A percentile compares a stretch with the other conserved stretches of the same genome.
Evolutionary conservation across 2,329 filamentous ascomycete species (phyloP).

Genomic region (Fusarium nelsonii): DNA sequence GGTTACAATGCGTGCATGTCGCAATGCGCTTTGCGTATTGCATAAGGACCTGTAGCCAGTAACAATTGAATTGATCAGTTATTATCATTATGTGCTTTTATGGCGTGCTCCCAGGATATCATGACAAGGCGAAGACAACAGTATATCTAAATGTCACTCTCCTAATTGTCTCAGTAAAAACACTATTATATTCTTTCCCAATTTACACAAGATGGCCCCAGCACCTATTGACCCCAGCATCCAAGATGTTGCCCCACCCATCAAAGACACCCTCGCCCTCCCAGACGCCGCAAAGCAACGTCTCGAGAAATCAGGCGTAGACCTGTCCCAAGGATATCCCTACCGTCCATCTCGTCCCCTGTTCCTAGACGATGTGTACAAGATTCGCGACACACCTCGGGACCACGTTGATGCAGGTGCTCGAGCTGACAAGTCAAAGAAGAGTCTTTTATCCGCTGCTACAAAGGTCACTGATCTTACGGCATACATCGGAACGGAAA

Average conservation of each 20-base stretch:
- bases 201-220: slow-evolving; percentile 58
- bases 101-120: slow-evolving; percentile 25
- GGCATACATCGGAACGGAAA: slow-evolving; percentile 72
- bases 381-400: slow-evolving; percentile 68
- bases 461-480: slow-evolving; percentile 73
- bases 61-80: background rate
- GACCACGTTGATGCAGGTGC: slow-evolving; percentile 72
- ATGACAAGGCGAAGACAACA: background rate
- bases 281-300: slow-evolving; percentile 68
- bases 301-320: slow-evolving; percentile 75
- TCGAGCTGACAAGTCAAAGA: slow-evolving; percentile 75
- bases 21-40: slow-evolving; percentile 31
- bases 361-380: slow-evolving; percentile 76
- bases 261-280: slow-evolving; percentile 73
- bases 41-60: slow-evolving; percentile 13
- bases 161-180: rapidly evolving
- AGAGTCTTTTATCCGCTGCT: slow-evolving; percentile 69
- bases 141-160: slow-evolving; percentile 15
- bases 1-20: slow-evolving; percentile 8
- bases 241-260: slow-evolving; percentile 70
- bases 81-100: slow-evolving; percentile 17
- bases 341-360: slow-evolving; percentile 76
- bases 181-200: rapidly evolving
- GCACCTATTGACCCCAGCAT: slow-evolving; percentile 72
- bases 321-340: slow-evolving; percentile 77